A percentile compares a stretch with the other conserved stretches of the same genome.
Conservation (phyloP, 2,329 filamentous ascomycete species). For the Furcasterigmium furcatum region DNA sequence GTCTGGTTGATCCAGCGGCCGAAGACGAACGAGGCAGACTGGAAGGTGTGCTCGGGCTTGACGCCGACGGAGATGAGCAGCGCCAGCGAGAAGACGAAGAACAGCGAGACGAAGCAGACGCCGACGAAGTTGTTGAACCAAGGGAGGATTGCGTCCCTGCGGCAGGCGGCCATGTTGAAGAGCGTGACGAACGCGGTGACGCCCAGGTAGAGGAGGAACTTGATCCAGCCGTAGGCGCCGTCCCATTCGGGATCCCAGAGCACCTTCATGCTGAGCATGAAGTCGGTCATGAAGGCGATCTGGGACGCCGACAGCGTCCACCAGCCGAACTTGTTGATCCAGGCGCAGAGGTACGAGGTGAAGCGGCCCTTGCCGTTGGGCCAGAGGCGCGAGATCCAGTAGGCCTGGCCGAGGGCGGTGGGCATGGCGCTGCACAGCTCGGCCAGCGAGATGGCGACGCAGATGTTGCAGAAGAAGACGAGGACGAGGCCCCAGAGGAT, state of each 20-base stretch:
- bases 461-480: constrained; percentile 49
- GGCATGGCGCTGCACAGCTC: constrained; percentile 58
- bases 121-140: constrained; percentile 56
- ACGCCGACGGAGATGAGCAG: constrained; percentile 49
- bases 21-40: constrained; percentile 49
- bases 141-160: constrained; percentile 42
- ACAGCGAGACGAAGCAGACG: constrained; percentile 46
- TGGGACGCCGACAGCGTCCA: constrained; percentile 53
- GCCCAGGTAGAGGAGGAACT: constrained; percentile 52
- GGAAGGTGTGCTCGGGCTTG: constrained; percentile 38
- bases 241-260: constrained; percentile 47
- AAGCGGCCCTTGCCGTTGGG: constrained; percentile 41
- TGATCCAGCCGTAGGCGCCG: constrained; percentile 44
- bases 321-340: constrained; percentile 60
- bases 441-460: constrained; percentile 51
- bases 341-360: constrained; percentile 53
- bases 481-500: constrained; percentile 54
- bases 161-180: constrained; percentile 49
- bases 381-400: constrained; percentile 46
- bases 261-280: constrained; percentile 53
- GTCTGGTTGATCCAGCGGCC: constrained; percentile 46
- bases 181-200: constrained; percentile 43
- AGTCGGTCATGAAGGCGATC: constrained; percentile 55
- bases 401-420: constrained; percentile 57
- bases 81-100: constrained; percentile 47